A percentile compares a stretch with the other conserved stretches of the same genome.
These are phyloP conservation scores for Avena insularis DNA, from an alignment of 176 grass and related monocot species.

Conservation along the genomic window DNA sequence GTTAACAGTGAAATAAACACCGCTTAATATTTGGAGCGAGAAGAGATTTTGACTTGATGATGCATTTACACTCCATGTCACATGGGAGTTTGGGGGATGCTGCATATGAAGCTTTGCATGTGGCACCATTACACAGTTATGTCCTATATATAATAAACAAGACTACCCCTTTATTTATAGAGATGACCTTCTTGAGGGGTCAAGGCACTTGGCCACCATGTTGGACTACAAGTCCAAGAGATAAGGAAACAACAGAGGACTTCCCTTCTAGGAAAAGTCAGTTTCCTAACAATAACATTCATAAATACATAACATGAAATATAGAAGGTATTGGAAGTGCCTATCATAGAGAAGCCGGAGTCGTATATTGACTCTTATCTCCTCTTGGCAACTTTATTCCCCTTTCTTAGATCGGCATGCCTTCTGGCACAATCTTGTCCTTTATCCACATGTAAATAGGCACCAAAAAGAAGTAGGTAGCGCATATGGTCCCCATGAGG, in stretches of 20 bases:
- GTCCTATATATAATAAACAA: neutral
- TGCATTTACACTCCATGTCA: neutral
- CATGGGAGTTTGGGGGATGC: neutral
- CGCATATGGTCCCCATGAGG: constrained; percentile 66
- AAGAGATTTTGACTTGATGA: neutral
- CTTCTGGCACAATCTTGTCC: constrained; percentile 88
- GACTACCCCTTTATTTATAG: neutral
- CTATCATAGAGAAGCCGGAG: constrained; percentile 46
- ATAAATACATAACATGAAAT: constrained; percentile 36
- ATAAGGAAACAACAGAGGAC: neutral
- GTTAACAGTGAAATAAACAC: no score
- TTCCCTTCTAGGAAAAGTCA: neutral
- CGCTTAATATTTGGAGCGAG: neutral
- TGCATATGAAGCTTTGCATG: neutral
- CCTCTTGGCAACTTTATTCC: constrained; percentile 7
- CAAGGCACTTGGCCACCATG: neutral
- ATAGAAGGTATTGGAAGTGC: constrained; percentile 25
- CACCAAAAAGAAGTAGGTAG: constrained; percentile 85
- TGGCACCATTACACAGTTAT: no score
- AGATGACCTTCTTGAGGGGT: neutral
- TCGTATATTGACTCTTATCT: constrained; percentile 25
- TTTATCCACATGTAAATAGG: constrained; percentile 99
- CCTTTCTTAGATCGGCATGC: constrained; percentile 70
- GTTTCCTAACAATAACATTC: neutral
- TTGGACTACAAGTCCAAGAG: neutral